Conservation (phyloP, 805 yeast genomes). For the Teunomyces lycoperdinae region DNA sequence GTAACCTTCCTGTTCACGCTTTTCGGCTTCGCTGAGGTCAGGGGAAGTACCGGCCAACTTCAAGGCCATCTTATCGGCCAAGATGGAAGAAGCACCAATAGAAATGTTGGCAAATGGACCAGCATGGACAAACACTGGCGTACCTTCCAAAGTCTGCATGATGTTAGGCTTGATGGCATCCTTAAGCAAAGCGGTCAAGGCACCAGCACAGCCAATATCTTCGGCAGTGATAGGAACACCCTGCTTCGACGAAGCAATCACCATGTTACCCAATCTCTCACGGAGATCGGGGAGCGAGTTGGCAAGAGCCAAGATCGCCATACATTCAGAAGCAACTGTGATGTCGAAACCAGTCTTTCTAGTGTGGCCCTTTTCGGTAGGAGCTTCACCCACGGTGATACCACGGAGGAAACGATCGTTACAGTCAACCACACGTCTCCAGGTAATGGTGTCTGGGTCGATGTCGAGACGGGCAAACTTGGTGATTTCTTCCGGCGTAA, state of each 20-base stretch:
- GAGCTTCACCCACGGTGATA: slow-evolving; percentile 75
- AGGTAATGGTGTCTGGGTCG: slow-evolving; percentile 75
- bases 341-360: slow-evolving; percentile 80
- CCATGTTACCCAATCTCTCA: slow-evolving; percentile 71
- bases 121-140: slow-evolving; percentile 84
- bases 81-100: slow-evolving; percentile 80
- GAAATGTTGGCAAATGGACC: slow-evolving; percentile 89
- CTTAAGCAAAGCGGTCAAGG: slow-evolving; percentile 74
- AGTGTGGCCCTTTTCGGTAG: slow-evolving; percentile 72
- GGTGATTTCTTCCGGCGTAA: slow-evolving; percentile 65
- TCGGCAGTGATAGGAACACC: slow-evolving; percentile 80
- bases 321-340: slow-evolving; percentile 80
- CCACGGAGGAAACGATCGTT: slow-evolving; percentile 79
- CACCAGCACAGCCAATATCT: slow-evolving; percentile 85
- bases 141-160: slow-evolving; percentile 87
- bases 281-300: slow-evolving; percentile 70
- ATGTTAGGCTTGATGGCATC: slow-evolving; percentile 83
- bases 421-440: slow-evolving; percentile 83
- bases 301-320: slow-evolving; percentile 80
- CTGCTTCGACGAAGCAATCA: slow-evolving; percentile 62
- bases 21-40: slow-evolving; percentile 39
- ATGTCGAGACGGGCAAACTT: slow-evolving; percentile 69
- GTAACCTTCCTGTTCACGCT: slow-evolving; percentile 58
- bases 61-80: slow-evolving; percentile 80
- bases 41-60: slow-evolving; percentile 68